Evolutionary conservation across 2,329 filamentous ascomycete genomes (phyloP), one percentile per base, ranked within the genome.

Genomic region (Aspergillus unguis): DNA sequence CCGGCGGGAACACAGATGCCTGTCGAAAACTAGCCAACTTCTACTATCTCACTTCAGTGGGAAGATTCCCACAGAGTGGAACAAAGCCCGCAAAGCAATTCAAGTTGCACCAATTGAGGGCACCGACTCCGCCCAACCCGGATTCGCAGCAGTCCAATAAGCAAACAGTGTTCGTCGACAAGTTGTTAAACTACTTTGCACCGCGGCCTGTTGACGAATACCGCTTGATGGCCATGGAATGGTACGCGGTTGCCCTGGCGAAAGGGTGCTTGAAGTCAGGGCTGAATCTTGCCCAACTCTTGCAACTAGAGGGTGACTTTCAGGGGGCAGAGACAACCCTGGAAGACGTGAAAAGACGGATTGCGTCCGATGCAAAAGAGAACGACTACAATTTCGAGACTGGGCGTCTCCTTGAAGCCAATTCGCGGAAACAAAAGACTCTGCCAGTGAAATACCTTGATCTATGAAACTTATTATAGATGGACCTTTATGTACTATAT

Each of bases 21-120:
- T 69, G 66, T 52, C 52, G 62, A n/a, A 64, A 62, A 31, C 58
- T 74, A 6, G 72, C 63, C 3, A 68, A 71, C 42, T 68, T 68
- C 51, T 75, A 74, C 54, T 69, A 64, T 47, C 65, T 62, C 40
- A 71, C 59, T 5, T 65, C 36, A n/a, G 56, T 58, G 9, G 64
- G 66, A 3, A 49, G 55, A 31, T 61, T 62, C 29, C 59, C 62
- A 0, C 65, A 60, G 2, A 58, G 66, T 62, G 23, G 51, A 58
- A 4, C 29, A 37, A 27, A 10, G 41, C 6, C 17, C 23, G 29
- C 36, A 5, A 42, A 41, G 10, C 23, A 25, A 25, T 37, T 10
- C 11, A 17, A 17, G 17, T 17, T 17, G 35, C 10, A 37, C 8
- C 11, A 37, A n/a, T n/a, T n/a, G 17, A n/a, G 11, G 2, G 17